Evolutionary conservation across 768 basidiomycete genomes (phyloP).

Genomic region (Roridomyces roridus): DNA sequence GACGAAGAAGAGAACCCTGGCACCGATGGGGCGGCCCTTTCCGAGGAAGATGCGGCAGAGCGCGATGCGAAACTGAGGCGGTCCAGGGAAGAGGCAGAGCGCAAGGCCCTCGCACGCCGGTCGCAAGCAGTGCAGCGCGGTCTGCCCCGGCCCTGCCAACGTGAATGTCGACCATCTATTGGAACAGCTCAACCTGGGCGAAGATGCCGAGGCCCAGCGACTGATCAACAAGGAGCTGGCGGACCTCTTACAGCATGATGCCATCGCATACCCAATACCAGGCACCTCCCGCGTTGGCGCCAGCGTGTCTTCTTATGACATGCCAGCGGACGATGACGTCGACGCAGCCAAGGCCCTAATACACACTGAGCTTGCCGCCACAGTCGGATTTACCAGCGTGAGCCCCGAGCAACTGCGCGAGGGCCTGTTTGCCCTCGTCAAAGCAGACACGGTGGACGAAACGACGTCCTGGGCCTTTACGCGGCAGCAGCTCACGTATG

Average conservation of each 20-base stretch:
- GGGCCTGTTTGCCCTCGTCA: constrained; percentile 69
- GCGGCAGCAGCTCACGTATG: constrained; percentile 68
- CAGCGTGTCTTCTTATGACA: constrained; percentile 68
- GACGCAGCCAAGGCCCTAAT: constrained; percentile 72
- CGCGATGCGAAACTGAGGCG: constrained; percentile 78
- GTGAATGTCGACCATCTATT: constrained; percentile 76
- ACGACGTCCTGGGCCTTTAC: constrained; percentile 73
- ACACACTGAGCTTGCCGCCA: constrained; percentile 78
- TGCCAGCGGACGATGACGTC: constrained; percentile 81
- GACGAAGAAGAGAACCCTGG: constrained; percentile 70
- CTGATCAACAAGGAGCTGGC: constrained; percentile 83
- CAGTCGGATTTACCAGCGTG: constrained; percentile 87
- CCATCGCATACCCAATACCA: constrained; percentile 85
- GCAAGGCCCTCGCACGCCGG: constrained; percentile 79
- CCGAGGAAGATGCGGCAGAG: constrained; percentile 92
- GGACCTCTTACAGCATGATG: constrained; percentile 83
- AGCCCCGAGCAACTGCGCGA: constrained; percentile 79
- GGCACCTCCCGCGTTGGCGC: constrained; percentile 83
- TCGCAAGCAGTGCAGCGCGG: constrained; percentile 82
- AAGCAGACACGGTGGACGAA: constrained; percentile 67
- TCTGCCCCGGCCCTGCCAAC: constrained; percentile 85
- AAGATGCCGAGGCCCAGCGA: constrained; percentile 57
- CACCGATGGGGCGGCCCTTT: constrained; percentile 34
- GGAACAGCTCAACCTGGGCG: constrained; percentile 58
- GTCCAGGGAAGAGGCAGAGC: constrained; percentile 76